Conservation (phyloP, 805 yeast species). For the Candida jianshihensis region DNA sequence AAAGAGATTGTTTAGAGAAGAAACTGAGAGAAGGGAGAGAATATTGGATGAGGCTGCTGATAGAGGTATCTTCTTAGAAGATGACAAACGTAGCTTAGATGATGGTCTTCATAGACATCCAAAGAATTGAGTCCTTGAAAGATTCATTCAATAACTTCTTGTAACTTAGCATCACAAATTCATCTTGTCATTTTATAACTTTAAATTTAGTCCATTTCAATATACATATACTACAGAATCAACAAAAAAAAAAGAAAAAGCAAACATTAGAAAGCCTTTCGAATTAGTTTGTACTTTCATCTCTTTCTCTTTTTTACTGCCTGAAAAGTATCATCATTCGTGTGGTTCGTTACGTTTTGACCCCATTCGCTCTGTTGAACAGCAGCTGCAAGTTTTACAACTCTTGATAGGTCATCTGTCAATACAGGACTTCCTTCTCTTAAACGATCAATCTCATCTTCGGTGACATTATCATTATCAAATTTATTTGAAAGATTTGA, state of each 20-base stretch:
- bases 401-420: slow-evolving; percentile 12
- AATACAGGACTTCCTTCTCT: slow-evolving; percentile 14
- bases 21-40: slow-evolving; percentile 27
- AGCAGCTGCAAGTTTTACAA: slow-evolving; percentile 15
- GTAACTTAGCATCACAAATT: too few species aligned
- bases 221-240: too few species aligned
- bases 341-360: slow-evolving; percentile 7
- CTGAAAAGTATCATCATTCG: slow-evolving; percentile 16
- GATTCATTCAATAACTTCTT: too few species aligned
- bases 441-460: slow-evolving; percentile 8
- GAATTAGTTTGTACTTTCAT: background rate
- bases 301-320: too few species aligned
- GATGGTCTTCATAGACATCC: slow-evolving; percentile 5
- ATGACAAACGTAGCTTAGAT: slow-evolving; percentile 16
- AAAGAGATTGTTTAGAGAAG: slow-evolving; percentile 26
- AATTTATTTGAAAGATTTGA: background rate
- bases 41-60: slow-evolving; percentile 39
- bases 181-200: too few species aligned
- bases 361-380: slow-evolving; percentile 22
- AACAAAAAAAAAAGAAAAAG: too few species aligned
- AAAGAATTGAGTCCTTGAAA: too few species aligned
- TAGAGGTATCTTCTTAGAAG: slow-evolving; percentile 35
- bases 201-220: too few species aligned
- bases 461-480: slow-evolving; percentile 9
- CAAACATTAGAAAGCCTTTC: background rate